Percentiles rank a stretch among this genome's conserved stretches.
Conservation (phyloP, 1,139 yeast genomes). For the Candida sp. region DNA sequence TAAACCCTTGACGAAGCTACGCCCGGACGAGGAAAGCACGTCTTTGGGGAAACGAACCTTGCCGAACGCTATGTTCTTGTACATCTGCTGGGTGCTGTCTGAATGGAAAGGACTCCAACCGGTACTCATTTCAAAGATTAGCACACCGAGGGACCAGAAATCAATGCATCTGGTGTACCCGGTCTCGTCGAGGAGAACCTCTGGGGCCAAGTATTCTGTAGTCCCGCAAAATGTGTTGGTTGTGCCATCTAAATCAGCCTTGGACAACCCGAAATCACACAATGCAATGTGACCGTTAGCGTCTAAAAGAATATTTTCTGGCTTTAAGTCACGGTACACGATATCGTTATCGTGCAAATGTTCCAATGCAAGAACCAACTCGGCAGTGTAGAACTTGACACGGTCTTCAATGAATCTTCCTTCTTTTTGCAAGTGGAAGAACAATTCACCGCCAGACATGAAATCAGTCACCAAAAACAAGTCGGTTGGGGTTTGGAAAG, state of each 20-base stretch:
- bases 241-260: constrained; percentile 91
- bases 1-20: constrained; percentile 93
- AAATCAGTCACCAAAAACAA: constrained; percentile 93
- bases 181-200: constrained; percentile 77
- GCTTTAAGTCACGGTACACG: constrained; percentile 93
- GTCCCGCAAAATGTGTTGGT: constrained; percentile 99
- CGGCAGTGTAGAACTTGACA: constrained; percentile 97
- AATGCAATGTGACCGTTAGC: constrained; percentile 97
- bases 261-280: constrained; percentile 96
- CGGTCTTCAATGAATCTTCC: constrained; percentile 92
- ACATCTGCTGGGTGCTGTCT: constrained; percentile 97
- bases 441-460: constrained; percentile 98
- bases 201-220: constrained; percentile 89
- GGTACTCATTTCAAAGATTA: constrained; percentile 90
- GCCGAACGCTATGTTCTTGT: constrained; percentile 97
- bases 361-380: constrained; percentile 88
- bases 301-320: constrained; percentile 91
- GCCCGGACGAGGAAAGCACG: constrained; percentile 87
- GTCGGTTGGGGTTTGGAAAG: constrained; percentile 94
- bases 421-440: constrained; percentile 97
- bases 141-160: constrained; percentile 84
- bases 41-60: constrained; percentile 97
- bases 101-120: constrained; percentile 99
- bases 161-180: constrained; percentile 90
- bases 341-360: constrained; percentile 93